Conservation (phyloP, 2,329 filamentous ascomycete species). For the Esteya vermicola region DNA sequence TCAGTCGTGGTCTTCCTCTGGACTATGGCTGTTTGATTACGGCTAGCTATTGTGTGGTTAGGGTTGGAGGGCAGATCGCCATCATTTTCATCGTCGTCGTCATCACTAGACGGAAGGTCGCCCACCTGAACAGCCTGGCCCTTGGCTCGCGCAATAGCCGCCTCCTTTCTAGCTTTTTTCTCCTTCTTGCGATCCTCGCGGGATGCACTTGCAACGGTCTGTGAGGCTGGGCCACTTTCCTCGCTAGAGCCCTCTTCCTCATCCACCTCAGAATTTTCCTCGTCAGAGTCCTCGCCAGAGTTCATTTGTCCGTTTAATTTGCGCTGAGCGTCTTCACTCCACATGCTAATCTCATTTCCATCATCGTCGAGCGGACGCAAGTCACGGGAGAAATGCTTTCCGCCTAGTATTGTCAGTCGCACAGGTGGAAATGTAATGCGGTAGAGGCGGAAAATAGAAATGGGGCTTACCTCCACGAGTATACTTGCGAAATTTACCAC, state of each 20-base stretch:
- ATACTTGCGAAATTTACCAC: constrained; percentile 89
- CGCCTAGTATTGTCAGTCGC: too few species aligned
- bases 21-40: constrained; percentile 32
- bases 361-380: constrained; percentile 79
- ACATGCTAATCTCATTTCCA: constrained; percentile 80
- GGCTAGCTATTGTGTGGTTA: constrained; percentile 70
- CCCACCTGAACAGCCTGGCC: constrained; percentile 62
- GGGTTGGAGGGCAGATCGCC: constrained; percentile 73
- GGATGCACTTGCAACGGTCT: constrained; percentile 30
- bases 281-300: constrained; percentile 21
- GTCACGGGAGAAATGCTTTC: constrained; percentile 89
- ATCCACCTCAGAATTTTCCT: constrained; percentile 23
- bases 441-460: too few species aligned
- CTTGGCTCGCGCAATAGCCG: constrained; percentile 50
- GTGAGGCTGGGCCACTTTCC: constrained; percentile 18
- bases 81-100: constrained; percentile 30
- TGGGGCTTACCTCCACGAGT: constrained; percentile 64
- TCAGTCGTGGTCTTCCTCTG: too few species aligned
- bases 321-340: constrained; percentile 46
- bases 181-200: constrained; percentile 88
- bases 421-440: too few species aligned
- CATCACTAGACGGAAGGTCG: constrained; percentile 63
- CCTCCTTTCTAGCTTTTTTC: constrained; percentile 57
- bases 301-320: constrained; percentile 20
- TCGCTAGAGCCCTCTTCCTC: constrained; percentile 34